Evolutionary conservation across 2,329 filamentous ascomycete genomes (phyloP), one percentile per base, ranked within the genome.

Genomic region (Sphaerulina vaccinii): DNA sequence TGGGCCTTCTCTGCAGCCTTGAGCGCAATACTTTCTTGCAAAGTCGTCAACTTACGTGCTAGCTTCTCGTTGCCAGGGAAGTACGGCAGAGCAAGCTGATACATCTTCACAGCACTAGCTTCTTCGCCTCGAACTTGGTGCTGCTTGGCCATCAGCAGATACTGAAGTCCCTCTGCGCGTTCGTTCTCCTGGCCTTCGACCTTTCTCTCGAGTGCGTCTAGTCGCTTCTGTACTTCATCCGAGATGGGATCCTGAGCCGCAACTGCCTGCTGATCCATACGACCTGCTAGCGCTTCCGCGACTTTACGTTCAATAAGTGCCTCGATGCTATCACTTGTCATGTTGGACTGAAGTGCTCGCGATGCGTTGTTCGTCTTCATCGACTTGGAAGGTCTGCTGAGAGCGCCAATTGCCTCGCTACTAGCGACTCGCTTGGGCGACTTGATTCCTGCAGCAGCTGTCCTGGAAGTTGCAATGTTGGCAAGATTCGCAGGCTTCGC

Each of bases 231-330:
- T 18, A 96, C 81, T 21, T 90, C 86, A 24, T 90, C 87, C 55
- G 84, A 88, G 32, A 92, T 78, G 11, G 59, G 57, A 18, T 61
- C 57, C 24, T 54, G 50, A 13, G 39, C 18, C 3, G 50, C 15
- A 8, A 62, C 41, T 15, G 54, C 55, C 6, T 56, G 65, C 23
- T 58, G 51, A 68, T 77, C 50, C 1, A 81, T 83, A 47, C 86
- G 82, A n/a, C 86, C 85, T 0, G 91, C 90, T 1, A 97, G 76
- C 29, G 93, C 90, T 72, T 96, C 90, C 54, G 87, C 86, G 1
- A 97, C 88, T 65, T 95, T 95, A 62, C 87, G 88, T 70, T 96
- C 88, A 1, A 97, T 90, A 73, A 96, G 84, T 33, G 90, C 88
- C 68, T 96, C 91, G 54, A 97, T 95, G 46, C 85, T 85, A 10